Base-by-base conservation (phyloP, 805 yeast genomes). In the Saccharomyces mikatae region DNA sequence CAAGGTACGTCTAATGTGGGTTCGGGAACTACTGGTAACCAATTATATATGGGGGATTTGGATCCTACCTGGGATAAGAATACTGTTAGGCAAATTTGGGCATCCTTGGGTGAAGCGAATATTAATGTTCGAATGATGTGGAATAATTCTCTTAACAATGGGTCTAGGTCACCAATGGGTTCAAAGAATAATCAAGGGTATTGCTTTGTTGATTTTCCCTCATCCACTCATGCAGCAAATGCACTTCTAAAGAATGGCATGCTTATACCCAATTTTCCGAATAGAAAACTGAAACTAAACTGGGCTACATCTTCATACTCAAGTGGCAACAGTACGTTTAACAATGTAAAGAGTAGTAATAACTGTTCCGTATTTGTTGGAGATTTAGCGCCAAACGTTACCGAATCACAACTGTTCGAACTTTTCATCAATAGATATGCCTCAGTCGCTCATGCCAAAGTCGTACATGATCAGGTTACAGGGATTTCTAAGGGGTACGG, bases 1-100 rank as follows among this genome's bases (percentile, higher is more conserved):
- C 48, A 46, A 46, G 28, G 48, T 4, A n/a, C 48, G 21, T 24
- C 26, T 9, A 21, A 22, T 11, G 21, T 22, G 21, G 26, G 13
- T 24, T 2, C 30, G 48, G 41, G 28, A 17, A 41, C 27, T 30
- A 32, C 24, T 30, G 55, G 50, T 36, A 52, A 69, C 28, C 76
- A 73, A 53, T 65, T 87, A 50, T 87, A 91, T 86, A 91, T 90
- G 96, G 97, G 97, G 24, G 97, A 89, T 62, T 72, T 90, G 48
- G 96, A 89, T 61, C 87, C 87, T 9, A 75, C 80, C 67, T 87
- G 96, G 90, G 88, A 86, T 56, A 97, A 90, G 66, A 68, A 73
- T 44, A 73, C 79, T 11, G 78, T 91, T 52, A 76, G 76, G 50
- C 79, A 80, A 55, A 79, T 90, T 48, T 90, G 96, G 97, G 67